A percentile compares a stretch with the other conserved stretches of the same genome.
These are phyloP conservation scores for Scalesia atractyloides DNA, from an alignment of 129 eudicot species.

Conservation along the genomic window DNA sequence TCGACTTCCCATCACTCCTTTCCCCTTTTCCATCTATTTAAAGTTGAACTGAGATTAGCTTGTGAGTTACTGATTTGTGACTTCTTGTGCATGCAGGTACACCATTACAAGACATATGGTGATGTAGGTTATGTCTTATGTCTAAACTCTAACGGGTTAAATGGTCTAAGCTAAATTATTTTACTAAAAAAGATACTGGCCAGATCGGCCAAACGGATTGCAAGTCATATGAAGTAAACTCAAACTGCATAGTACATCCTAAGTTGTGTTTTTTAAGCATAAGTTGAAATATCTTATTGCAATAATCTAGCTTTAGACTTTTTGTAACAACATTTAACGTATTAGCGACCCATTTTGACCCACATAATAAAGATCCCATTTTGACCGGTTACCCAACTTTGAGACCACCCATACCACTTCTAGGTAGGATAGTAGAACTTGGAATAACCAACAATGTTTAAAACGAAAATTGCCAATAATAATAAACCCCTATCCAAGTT, in stretches of 20 bases:
- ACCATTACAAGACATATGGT: neutral
- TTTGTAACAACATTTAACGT: neutral
- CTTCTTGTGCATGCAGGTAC: neutral
- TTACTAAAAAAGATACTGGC: neutral
- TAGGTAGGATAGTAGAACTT: neutral
- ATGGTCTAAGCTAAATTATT: neutral
- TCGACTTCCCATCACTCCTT: conserved; percentile 68
- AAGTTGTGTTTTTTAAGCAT: neutral
- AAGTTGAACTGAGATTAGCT: neutral
- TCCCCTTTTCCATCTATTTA: conserved; percentile 75
- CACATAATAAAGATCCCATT: neutral
- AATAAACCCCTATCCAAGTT: neutral
- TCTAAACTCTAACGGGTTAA: neutral
- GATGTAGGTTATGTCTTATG: neutral
- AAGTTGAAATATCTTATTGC: neutral
- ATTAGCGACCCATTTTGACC: neutral
- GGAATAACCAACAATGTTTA: neutral
- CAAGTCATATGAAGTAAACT: neutral
- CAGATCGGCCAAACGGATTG: neutral
- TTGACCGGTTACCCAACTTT: neutral
- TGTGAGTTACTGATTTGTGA: neutral
- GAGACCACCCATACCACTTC: neutral
- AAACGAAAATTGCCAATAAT: neutral
- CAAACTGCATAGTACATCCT: neutral
- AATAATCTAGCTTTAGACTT: neutral